Evolutionary conservation across 495 filamentous ascomycete species (phyloP).

Genomic region (Astrothelium macrocarpum): DNA sequence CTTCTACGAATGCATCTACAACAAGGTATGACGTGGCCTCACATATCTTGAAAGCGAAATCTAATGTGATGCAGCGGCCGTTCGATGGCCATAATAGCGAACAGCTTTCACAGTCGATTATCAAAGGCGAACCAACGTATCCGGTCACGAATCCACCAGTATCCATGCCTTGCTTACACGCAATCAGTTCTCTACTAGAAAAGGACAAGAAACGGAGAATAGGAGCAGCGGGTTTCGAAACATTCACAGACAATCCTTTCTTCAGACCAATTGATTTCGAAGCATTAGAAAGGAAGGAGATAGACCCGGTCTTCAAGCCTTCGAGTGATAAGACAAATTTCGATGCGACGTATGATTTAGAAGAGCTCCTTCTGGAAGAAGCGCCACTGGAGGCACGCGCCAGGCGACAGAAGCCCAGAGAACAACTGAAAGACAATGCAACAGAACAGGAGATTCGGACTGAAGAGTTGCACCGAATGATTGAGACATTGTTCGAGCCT

Average conservation of each 20-base stretch:
- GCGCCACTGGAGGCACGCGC: conserved; percentile 89
- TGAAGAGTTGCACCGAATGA: conserved; percentile 87
- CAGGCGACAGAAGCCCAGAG: conserved; percentile 84
- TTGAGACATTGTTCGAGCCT: conserved; percentile 87
- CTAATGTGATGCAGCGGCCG: conserved; percentile 54
- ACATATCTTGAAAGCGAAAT: conserved; percentile 6
- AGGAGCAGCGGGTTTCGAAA: conserved; percentile 66
- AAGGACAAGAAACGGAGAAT: conserved; percentile 71
- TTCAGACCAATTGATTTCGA: conserved; percentile 80
- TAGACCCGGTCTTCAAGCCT: conserved; percentile 83
- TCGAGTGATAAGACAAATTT: conserved; percentile 98
- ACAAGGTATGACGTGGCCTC: conserved; percentile 56
- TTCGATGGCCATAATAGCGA: conserved; percentile 84
- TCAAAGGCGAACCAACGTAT: conserved; percentile 73
- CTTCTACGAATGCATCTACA: conserved; percentile 99
- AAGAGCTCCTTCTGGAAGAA: conserved; percentile 89
- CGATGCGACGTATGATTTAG: conserved; percentile 94
- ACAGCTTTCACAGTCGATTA: conserved; percentile 67
- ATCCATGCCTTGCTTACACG: conserved; percentile 72
- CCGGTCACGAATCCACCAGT: conserved; percentile 85
- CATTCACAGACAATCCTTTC: conserved; percentile 79
- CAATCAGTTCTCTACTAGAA: conserved; percentile 72
- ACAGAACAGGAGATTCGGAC: conserved; percentile 91
- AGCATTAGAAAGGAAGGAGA: conserved; percentile 75
- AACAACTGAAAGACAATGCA: conserved; percentile 83